phyloP scores from a whole-genome alignment of 139 green algal genomes.

The Picochlorum costavermella region DNA sequence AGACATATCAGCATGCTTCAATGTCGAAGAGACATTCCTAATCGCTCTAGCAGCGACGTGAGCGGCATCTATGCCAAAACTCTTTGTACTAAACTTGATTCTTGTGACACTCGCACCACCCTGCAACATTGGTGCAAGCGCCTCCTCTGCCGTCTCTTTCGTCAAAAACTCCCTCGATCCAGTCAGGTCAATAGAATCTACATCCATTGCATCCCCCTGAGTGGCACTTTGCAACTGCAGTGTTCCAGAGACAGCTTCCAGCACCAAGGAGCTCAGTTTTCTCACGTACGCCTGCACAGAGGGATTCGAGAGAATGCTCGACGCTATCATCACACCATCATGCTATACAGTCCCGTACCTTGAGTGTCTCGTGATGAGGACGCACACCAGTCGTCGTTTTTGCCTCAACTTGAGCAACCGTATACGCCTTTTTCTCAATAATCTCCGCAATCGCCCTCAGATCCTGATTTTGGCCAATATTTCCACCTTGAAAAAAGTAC shows the following conservation, averaged over 20 bases:
- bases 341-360: conserved; percentile 5
- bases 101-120: conserved; percentile 44
- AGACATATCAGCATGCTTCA: conserved; percentile 72
- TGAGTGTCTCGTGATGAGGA: conserved; percentile 33
- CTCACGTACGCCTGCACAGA: conserved; percentile 24
- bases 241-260: conserved; percentile 41
- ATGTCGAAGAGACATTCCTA: conserved; percentile 30
- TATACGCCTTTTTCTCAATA: conserved; percentile 75
- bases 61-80: conserved; percentile 72
- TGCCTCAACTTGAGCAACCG: conserved; percentile 60
- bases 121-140: conserved; percentile 59
- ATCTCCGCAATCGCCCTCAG: conserved; percentile 25
- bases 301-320: no score
- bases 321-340: background rate
- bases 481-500: conserved; percentile 40
- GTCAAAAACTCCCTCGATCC: conserved; percentile 80
- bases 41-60: conserved; percentile 66
- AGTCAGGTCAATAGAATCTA: conserved; percentile 57
- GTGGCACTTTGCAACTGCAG: conserved; percentile 6
- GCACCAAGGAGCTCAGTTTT: conserved; percentile 60
- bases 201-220: background rate
- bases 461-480: conserved; percentile 34
- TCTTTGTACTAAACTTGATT: conserved; percentile 85
- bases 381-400: conserved; percentile 65
- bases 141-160: conserved; percentile 49